Base-by-base conservation (phyloP, 2,329 filamentous ascomycete genomes). In the Penicillium brasilianum region DNA sequence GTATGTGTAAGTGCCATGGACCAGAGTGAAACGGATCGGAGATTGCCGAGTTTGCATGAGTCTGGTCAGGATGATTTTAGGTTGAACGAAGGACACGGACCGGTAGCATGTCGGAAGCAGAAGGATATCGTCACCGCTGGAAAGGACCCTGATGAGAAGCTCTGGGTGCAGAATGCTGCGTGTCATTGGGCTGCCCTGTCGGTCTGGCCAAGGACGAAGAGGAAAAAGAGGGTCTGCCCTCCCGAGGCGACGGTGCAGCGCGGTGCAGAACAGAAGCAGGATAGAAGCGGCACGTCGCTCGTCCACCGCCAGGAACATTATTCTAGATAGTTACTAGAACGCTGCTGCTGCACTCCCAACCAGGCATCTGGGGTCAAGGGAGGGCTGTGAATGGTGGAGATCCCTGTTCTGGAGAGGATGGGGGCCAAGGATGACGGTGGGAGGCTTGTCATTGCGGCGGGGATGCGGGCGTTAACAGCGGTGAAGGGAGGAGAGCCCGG, bases 241-340 rank as follows among this genome's bases (percentile, higher is more conserved):
- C 25, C 43, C 22, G 11, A 14, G 30, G 25, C n/a, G n/a, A 52
- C 5, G 22, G 16, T 39, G 13, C 50, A 37, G 49, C 32, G 49
- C 13, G 11, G 30, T 36, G 49, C 49, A 37, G 60, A 62, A 32
- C 9, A 20, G 49, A 46, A n/a, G 50, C n/a, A 34, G 60, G 59
- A 57, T 57, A 58, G 55, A 57, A 58, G 63, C 63, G 61, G 57
- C 25, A 39, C 13, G 18, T n/a, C 16, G 37, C 32, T 39, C 49
- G 64, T 59, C 64, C 66, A 69, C 67, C 67, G 67, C 67, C 62
- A 66, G 67, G 63, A 61, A 67, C 64, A 59, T 68, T 63, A 67
- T 74, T 73, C 71, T 69, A 73, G 70, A 72, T 65, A 63, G 67
- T 71, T 64, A 66, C 63, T 68, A 67, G 68, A 71, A 73, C 62